Evolutionary conservation across 805 yeast species (phyloP).

Genomic region (Sugiyamaella marilandica): DNA sequence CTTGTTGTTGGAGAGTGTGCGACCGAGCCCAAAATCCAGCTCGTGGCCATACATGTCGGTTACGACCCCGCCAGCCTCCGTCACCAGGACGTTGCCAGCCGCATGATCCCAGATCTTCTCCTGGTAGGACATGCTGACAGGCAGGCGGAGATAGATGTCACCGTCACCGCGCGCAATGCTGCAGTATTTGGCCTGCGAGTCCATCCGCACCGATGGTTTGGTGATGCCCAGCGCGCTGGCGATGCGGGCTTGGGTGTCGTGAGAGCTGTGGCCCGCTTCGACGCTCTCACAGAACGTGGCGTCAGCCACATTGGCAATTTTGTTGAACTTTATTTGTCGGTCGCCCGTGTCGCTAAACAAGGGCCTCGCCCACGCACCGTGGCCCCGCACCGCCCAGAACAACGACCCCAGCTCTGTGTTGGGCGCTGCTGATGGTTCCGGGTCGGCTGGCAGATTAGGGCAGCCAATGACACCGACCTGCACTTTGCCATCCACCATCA

Average conservation of each 20-base stretch:
- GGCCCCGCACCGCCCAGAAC: constrained; percentile 61
- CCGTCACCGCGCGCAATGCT: constrained; percentile 87
- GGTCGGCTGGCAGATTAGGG: constrained; percentile 69
- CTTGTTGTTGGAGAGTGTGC: constrained; percentile 64
- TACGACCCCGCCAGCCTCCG: constrained; percentile 89
- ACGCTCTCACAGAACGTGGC: constrained; percentile 87
- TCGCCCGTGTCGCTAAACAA: constrained; percentile 27
- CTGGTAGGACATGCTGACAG: constrained; percentile 66
- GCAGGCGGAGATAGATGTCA: constrained; percentile 85
- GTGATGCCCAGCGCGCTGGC: constrained; percentile 60
- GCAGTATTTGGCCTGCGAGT: constrained; percentile 96
- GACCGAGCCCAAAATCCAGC: constrained; percentile 81
- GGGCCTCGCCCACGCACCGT: constrained; percentile 59
- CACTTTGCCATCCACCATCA: constrained; percentile 80
- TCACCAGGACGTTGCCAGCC: constrained; percentile 81
- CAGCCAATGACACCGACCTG: constrained; percentile 93
- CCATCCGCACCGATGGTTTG: constrained; percentile 63
- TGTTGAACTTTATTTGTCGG: constrained; percentile 48
- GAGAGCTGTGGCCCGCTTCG: constrained; percentile 92
- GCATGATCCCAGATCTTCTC: constrained; percentile 99
- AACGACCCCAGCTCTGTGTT: constrained; percentile 51
- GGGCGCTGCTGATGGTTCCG: not conserved
- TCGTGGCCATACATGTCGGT: constrained; percentile 74
- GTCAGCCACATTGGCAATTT: constrained; percentile 38
- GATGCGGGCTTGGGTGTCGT: constrained; percentile 73